Base-by-base conservation (phyloP, 2,329 filamentous ascomycete species). In the Aspergillus transmontanensis region DNA sequence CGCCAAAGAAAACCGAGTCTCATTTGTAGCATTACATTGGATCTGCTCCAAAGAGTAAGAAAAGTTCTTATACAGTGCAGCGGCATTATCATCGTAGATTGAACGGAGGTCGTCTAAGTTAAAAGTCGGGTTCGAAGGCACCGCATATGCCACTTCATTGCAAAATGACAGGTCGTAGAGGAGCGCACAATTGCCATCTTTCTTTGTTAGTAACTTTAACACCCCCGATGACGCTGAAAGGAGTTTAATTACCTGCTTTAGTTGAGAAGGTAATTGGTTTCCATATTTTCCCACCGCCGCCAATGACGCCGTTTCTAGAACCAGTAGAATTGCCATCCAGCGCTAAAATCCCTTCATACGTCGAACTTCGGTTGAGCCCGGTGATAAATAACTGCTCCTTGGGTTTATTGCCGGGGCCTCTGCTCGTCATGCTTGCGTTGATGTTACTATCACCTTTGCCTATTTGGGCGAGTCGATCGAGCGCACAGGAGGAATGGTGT, bases 111-210 rank as follows among this genome's bases (percentile, higher is more conserved):
- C 80, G 2, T 85, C 82, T 23, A 84, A 80, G 69, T 88, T 87
- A 59, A 86, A 82, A 68, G 87, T 89, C 2, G 87, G 84, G 72
- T 96, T 96, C 46, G 90, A 89, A 0, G 95, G 95, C 0, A 97
- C 95, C 7, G 94, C 91, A 74, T 97, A 97, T 57, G 94, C 92
- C 55, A 94, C 90, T 70, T 94, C 88, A 69, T 90, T 86, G 80
- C 95, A 99, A 77, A 98, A 96, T 0, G 88, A 83, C n/a, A 99
- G 87, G 73, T 96, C 89, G 76, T 89, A 94, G 53, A 98, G 84
- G 46, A 99, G 85, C 64, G 90, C 90, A 76, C 95, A 99, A 72
- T 94, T 96, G 64, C 88, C 86, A 63, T 91, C 92, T 87, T 70
- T 43, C 39, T n/a, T 46, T 34, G 26, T 64, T 28, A 63, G 57